Evolutionary conservation across 192 early-diverging fungal species (phyloP).

Genomic region (Diversispora eburnea): DNA sequence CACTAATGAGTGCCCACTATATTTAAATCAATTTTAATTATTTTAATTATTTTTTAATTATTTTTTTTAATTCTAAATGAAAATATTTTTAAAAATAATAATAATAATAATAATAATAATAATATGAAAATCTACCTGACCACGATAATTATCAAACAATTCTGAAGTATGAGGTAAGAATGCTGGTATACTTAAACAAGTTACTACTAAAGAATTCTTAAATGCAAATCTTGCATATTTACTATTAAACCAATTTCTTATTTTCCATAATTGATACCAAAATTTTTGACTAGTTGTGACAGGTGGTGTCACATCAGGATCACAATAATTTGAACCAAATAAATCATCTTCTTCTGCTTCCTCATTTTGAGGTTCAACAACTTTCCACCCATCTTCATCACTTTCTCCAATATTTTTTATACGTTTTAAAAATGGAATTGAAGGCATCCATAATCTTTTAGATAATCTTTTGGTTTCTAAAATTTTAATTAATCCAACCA

Average conservation of each 20-base stretch:
- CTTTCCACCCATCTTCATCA: conserved; percentile 15
- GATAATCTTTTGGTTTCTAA: neutral
- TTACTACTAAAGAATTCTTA: conserved; percentile 31
- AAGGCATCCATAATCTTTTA: conserved; percentile 3
- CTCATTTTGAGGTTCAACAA: conserved; percentile 2
- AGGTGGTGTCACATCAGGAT: conserved; percentile 36
- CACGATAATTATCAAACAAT: conserved; percentile 31
- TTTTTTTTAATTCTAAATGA: neutral
- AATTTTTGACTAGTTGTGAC: conserved; percentile 28
- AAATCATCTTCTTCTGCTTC: neutral
- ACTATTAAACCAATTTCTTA: conserved; percentile 31
- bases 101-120: neutral
- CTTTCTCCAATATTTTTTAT: conserved; percentile 1
- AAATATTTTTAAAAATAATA: neutral
- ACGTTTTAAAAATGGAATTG: conserved; percentile 19
- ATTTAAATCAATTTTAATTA: neutral
- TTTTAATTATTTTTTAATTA: neutral
- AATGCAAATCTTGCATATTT: conserved; percentile 33
- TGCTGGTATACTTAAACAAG: conserved; percentile 30
- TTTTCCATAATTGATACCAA: conserved; percentile 29
- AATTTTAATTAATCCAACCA: conserved; percentile 7
- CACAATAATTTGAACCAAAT: conserved; percentile 11
- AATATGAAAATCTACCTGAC: conserved; percentile 14
- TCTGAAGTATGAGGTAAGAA: conserved; percentile 30
- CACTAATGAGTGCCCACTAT: conserved; percentile 37